Evolutionary conservation across 495 filamentous ascomycete species (phyloP).

Genomic region (Hypoxylon rickii): DNA sequence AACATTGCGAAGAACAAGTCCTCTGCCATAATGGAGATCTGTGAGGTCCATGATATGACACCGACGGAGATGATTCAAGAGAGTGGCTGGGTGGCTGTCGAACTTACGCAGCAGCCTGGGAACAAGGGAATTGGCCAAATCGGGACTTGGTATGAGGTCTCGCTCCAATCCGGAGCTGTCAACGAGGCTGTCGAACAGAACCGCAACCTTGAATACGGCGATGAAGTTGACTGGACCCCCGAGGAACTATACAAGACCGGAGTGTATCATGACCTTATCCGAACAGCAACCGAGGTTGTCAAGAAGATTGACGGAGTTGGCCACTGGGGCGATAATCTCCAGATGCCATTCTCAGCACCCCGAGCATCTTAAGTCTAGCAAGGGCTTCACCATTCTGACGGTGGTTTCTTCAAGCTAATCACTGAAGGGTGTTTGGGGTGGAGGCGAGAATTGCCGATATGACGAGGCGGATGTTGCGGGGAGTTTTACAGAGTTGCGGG

Average conservation of each 20-base stretch:
- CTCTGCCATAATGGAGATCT: slow-evolving; percentile 42
- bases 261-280: slow-evolving; percentile 32
- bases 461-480: no score
- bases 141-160: slow-evolving; percentile 49
- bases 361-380: background rate
- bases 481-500: no score
- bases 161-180: slow-evolving; percentile 37
- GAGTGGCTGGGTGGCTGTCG: background rate
- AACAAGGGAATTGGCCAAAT: slow-evolving; percentile 10
- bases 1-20: background rate
- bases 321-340: slow-evolving; percentile 34
- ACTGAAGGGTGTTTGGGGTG: no score
- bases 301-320: slow-evolving; percentile 45
- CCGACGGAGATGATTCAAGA: background rate
- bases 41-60: slow-evolving; percentile 45
- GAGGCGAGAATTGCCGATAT: no score
- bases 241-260: slow-evolving; percentile 31
- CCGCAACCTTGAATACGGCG: slow-evolving; percentile 41
- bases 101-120: background rate
- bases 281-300: slow-evolving; percentile 40
- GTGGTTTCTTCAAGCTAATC: no score
- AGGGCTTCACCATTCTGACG: background rate
- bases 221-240: slow-evolving; percentile 45
- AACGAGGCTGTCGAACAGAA: slow-evolving; percentile 45
- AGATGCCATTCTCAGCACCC: background rate